Percentiles rank a stretch among this genome's conserved stretches.
These are phyloP conservation scores for Yamadazyma tumulicola DNA, from an alignment of 805 yeast species.

Conservation along the genomic window DNA sequence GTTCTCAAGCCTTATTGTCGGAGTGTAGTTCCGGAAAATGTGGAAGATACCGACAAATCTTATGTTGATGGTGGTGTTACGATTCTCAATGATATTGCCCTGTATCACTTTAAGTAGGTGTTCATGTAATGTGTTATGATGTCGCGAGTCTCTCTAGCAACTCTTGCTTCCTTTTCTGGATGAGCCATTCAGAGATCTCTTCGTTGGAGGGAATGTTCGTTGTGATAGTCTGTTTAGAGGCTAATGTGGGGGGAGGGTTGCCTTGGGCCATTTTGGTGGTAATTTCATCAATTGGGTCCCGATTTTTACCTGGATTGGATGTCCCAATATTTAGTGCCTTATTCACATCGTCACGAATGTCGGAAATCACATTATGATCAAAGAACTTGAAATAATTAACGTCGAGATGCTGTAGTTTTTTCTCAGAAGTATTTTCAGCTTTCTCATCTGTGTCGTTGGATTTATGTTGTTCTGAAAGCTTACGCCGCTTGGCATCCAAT, in stretches of 20 bases:
- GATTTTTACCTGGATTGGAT: no score
- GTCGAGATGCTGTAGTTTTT: slow-evolving; percentile 3
- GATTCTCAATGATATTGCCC: slow-evolving; percentile 15
- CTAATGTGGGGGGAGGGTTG: neutral
- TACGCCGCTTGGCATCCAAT: slow-evolving; percentile 15
- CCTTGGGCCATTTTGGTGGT: no score
- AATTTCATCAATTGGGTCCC: no score
- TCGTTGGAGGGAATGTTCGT: slow-evolving; percentile 10
- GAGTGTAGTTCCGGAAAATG: slow-evolving; percentile 50
- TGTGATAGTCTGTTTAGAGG: neutral
- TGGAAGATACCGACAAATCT: slow-evolving; percentile 27
- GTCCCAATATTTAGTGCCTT: neutral
- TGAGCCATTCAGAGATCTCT: slow-evolving; percentile 45
- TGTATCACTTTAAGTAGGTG: slow-evolving; percentile 7
- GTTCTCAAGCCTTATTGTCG: slow-evolving; percentile 57
- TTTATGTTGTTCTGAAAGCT: no score
- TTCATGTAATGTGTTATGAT: neutral
- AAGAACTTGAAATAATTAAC: neutral
- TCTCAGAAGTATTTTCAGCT: slow-evolving; percentile 1
- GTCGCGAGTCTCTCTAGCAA: slow-evolving; percentile 29
- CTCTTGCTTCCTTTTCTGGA: slow-evolving; percentile 42
- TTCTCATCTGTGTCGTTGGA: no score
- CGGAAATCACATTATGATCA: neutral
- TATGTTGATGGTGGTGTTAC: slow-evolving; percentile 34
- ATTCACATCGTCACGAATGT: neutral